Conservation (phyloP, 2,329 filamentous ascomycete genomes). For the Sporothrix phasma region DNA sequence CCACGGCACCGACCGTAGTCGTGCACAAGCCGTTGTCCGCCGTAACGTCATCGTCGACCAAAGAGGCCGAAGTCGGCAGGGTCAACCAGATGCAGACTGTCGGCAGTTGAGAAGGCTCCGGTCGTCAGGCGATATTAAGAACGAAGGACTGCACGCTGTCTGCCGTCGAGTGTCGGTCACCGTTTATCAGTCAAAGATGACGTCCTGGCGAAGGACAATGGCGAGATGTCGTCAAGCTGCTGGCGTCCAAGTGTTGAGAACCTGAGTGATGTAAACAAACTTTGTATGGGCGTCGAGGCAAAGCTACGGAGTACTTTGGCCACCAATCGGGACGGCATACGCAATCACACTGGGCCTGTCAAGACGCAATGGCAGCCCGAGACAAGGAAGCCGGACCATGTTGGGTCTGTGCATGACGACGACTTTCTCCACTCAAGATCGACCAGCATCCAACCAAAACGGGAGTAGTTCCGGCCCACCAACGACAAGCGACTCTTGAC, state of each 20-base stretch:
- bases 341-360: neutral
- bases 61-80: neutral
- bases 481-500: neutral
- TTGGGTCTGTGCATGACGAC: slow-evolving; percentile 3
- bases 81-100: too few relatives aligned
- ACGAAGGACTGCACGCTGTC: neutral
- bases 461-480: neutral
- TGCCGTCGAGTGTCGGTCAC: neutral
- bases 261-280: too few relatives aligned
- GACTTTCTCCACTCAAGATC: neutral
- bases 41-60: neutral
- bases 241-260: too few relatives aligned
- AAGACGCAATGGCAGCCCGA: neutral
- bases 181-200: neutral
- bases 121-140: neutral
- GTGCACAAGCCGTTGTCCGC: neutral
- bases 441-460: neutral
- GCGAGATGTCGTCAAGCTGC: too few relatives aligned
- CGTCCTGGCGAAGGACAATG: neutral
- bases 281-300: too few relatives aligned
- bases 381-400: neutral
- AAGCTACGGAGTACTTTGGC: neutral
- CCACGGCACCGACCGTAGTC: neutral
- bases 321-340: neutral
- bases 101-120: neutral